Evolutionary conservation across 257 asterid genomes (phyloP).

Genomic region (Thymus quinquecostatus): DNA sequence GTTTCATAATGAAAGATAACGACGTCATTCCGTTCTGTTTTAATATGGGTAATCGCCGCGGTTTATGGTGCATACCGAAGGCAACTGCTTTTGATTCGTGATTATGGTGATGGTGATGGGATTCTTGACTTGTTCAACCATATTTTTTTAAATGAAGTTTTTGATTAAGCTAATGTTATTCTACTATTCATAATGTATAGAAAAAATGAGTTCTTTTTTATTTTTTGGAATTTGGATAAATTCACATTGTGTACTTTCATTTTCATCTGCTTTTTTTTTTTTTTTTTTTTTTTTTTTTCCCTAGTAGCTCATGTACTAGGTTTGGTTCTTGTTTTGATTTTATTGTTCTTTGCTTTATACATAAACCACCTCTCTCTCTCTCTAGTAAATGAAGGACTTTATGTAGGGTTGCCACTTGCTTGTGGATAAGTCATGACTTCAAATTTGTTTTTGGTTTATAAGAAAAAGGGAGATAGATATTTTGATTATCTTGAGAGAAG

Average conservation of each 20-base stretch:
- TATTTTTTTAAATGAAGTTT: neutral
- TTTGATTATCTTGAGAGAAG: neutral
- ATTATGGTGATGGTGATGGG: constrained; percentile 5
- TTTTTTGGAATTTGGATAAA: neutral
- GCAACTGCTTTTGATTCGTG: neutral
- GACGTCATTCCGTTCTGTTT: neutral
- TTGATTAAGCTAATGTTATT: neutral
- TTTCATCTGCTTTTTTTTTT: neutral
- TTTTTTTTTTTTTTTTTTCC: too few species aligned
- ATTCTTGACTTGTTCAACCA: constrained; percentile 26
- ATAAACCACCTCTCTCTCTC: neutral
- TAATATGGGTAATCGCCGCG: too few species aligned
- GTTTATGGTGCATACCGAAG: neutral
- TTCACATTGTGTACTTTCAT: neutral
- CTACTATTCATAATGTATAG: neutral
- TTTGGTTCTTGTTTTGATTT: neutral
- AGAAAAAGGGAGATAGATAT: neutral
- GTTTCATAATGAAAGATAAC: constrained; percentile 1
- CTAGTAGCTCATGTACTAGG: neutral
- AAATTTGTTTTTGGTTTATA: neutral
- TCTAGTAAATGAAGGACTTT: neutral
- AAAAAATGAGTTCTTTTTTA: neutral
- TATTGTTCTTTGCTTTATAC: neutral
- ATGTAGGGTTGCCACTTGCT: neutral
- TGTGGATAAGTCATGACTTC: neutral